A percentile compares a stretch with the other conserved stretches of the same genome.
Conservation (phyloP, 768 basidiomycete genomes). For the Suillus subluteus region DNA sequence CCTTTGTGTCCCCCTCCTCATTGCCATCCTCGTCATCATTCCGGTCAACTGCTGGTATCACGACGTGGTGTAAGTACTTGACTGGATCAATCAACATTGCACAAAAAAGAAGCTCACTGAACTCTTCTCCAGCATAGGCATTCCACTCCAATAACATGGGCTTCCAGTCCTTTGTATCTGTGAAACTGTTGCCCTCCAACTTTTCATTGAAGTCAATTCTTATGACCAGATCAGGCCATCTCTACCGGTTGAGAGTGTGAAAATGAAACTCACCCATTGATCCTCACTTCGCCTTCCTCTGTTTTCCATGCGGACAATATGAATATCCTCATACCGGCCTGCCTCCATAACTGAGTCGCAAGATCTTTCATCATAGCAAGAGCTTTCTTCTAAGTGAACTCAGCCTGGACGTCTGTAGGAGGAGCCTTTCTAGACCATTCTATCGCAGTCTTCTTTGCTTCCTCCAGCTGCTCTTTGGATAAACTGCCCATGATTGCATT, state of each 20-base stretch:
- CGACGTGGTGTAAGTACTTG: not conserved
- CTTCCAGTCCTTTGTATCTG: too few species aligned
- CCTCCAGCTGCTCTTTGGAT: too few species aligned
- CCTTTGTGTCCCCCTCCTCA: not conserved
- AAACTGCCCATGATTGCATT: not conserved
- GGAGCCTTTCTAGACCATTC: not conserved
- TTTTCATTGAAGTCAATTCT: slow-evolving; percentile 1
- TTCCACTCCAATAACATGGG: not conserved
- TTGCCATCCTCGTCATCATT: not conserved
- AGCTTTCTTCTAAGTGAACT: not conserved
- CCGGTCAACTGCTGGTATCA: not conserved
- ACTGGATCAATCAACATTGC: not conserved
- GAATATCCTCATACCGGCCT: slow-evolving; percentile 6
- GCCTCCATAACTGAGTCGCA: not conserved
- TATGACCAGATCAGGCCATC: not conserved
- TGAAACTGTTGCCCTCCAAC: not conserved
- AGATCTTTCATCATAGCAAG: not conserved
- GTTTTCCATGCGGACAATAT: not conserved
- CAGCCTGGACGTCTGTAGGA: not conserved
- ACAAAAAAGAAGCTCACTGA: not conserved
- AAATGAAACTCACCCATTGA: not conserved
- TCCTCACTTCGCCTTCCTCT: not conserved
- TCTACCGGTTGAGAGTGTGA: not conserved
- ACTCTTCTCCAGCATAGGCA: not conserved
- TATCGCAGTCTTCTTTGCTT: not conserved